A percentile compares a stretch with the other conserved stretches of the same genome.
Evolutionary conservation across 345 rosid species (phyloP).

Genomic region (Brassica rapa): DNA sequence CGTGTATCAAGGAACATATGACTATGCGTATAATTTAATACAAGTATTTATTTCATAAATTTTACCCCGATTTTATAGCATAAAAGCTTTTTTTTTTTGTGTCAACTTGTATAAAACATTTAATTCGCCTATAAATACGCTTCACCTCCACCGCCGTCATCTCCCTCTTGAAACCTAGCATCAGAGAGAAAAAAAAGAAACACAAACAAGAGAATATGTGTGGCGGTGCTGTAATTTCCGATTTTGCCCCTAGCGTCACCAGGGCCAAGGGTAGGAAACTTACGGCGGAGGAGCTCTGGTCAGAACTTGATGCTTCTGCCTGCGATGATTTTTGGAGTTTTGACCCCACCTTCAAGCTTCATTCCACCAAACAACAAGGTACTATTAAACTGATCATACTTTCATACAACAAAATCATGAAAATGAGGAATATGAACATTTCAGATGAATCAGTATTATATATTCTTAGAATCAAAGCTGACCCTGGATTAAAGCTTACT

Average conservation of each 20-base stretch:
- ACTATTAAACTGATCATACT: neutral
- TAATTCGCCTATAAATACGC: constrained; percentile 27
- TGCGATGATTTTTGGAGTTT: constrained; percentile 49
- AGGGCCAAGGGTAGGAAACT: constrained; percentile 48
- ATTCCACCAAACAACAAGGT: constrained; percentile 36
- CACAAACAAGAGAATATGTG: constrained; percentile 55
- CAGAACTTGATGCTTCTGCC: constrained; percentile 54
- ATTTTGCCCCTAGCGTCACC: constrained; percentile 40
- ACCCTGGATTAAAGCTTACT: neutral
- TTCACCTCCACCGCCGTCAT: neutral
- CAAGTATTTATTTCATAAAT: neutral
- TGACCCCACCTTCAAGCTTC: constrained; percentile 36
- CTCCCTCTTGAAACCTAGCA: constrained; percentile 9
- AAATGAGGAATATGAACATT: neutral
- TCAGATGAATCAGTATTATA: neutral
- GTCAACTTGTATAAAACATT: constrained; percentile 5
- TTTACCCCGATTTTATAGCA: constrained; percentile 12
- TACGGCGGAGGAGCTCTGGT: constrained; percentile 64
- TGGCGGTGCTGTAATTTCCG: constrained; percentile 74
- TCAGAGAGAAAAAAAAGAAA: neutral
- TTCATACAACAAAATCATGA: neutral
- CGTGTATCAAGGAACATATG: constrained; percentile 19
- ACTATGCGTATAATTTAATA: neutral
- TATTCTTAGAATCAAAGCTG: neutral
- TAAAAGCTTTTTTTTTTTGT: neutral